These are phyloP conservation scores for Malassezia slooffiae DNA, from an alignment of 1,284 basidiomycete genomes.

Conservation along the genomic window DNA sequence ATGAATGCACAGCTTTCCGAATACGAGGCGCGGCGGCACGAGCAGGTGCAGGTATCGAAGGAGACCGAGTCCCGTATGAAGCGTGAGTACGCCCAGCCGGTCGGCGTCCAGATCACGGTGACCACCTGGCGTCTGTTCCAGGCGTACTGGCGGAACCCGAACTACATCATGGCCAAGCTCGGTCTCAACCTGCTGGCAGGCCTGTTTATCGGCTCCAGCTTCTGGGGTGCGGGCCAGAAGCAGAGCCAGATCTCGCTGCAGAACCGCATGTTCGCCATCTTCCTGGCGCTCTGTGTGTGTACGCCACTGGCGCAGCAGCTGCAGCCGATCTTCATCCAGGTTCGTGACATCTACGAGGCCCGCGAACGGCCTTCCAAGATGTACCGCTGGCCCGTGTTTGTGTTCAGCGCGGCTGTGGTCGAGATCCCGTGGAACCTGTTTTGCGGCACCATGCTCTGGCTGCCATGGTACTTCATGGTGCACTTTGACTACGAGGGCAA, in stretches of 20 bases:
- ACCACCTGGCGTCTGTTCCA: slow-evolving; percentile 54
- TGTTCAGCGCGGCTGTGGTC: slow-evolving; percentile 47
- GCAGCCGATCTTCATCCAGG: slow-evolving; percentile 34
- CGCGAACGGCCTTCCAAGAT: slow-evolving; percentile 29
- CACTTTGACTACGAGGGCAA: slow-evolving; percentile 13
- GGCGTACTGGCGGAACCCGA: slow-evolving; percentile 58
- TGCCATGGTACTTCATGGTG: slow-evolving; percentile 25
- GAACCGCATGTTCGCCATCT: slow-evolving; percentile 20
- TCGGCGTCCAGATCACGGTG: slow-evolving; percentile 52
- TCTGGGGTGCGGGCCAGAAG: slow-evolving; percentile 18
- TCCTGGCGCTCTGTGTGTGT: slow-evolving; percentile 16
- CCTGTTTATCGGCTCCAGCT: slow-evolving; percentile 28
- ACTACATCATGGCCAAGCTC: slow-evolving; percentile 66
- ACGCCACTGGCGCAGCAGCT: slow-evolving; percentile 28
- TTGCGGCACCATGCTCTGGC: slow-evolving; percentile 26
- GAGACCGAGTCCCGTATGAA: slow-evolving; percentile 29
- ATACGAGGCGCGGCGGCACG: slow-evolving; percentile 12
- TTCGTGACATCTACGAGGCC: slow-evolving; percentile 27
- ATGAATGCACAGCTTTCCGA: slow-evolving; percentile 48
- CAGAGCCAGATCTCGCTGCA: slow-evolving; percentile 15
- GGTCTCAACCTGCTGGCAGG: slow-evolving; percentile 48
- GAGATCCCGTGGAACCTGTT: slow-evolving; percentile 38
- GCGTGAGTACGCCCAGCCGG: slow-evolving; percentile 54
- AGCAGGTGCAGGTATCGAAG: too few relatives aligned
- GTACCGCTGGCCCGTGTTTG: slow-evolving; percentile 29